Base-by-base conservation (phyloP, 176 grass and related monocot genomes). In the Pharus latifolius region DNA sequence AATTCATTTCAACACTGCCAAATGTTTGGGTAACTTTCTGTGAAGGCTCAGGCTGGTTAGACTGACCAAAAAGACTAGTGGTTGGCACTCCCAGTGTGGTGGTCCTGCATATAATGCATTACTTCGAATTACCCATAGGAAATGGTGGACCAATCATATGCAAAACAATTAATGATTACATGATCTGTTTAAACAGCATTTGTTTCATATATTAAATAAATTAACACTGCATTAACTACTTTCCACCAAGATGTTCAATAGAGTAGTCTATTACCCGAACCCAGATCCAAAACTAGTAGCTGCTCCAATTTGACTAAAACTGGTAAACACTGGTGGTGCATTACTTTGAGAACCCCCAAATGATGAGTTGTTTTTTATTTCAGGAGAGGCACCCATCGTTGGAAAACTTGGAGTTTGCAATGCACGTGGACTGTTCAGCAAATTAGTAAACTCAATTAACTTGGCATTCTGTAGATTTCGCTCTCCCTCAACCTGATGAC, bases 231-330 rank as follows among this genome's bases (percentile, higher is more conserved):
- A 5, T 16, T 24, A 14, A n/a, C 22, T 48, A 52, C 18, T 25
- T 44, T 44, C 25, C 35, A 56, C 2, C 43, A 49, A 79, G 41
- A 75, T 16, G 32, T 79, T 59, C 26, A 20, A 17, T 19, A 19
- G 17, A 70, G 49, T 49, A n/a, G n/a, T n/a, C n/a, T n/a, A 63
- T 57, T 79, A 82, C 93, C 80, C 74, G 11, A 76, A 22, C 27
- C 60, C 65, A 29, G 80, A 55, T 78, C 82, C 79, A 69, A 81
- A 7, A 76, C 80, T 90, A 68, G 7, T 60, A 54, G 70, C 56
- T 66, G 55, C 56, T 79, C 84, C 89, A 47, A 97, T 10, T 87
- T 97, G 89, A 85, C 67, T 90, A 78, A 97, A 97, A 82, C 86
- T 92, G 65, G 61, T 85, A 74, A 97, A 82, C 25, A 74, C 74